Conservation (phyloP, 2,329 filamentous ascomycete species). For the Tolypocladium capitatum region DNA sequence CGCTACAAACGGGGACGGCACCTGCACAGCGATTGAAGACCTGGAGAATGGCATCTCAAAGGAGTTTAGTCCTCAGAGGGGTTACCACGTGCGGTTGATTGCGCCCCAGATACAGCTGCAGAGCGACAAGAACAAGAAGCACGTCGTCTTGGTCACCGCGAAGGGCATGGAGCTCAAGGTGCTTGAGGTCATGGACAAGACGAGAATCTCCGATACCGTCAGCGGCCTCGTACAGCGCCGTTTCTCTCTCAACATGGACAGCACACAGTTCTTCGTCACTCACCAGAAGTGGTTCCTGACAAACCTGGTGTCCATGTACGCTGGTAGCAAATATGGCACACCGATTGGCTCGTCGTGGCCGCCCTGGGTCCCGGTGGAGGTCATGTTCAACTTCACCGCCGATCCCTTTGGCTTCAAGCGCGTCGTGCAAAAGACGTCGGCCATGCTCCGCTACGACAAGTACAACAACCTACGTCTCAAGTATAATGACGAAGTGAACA, state of each 20-base stretch:
- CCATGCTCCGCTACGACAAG: slow-evolving; percentile 89
- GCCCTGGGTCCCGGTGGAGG: slow-evolving; percentile 95
- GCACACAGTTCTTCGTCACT: slow-evolving; percentile 94
- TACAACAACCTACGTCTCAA: slow-evolving; percentile 95
- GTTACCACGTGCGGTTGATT: slow-evolving; percentile 88
- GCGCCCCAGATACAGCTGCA: slow-evolving; percentile 96
- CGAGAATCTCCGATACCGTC: slow-evolving; percentile 79
- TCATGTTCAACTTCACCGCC: slow-evolving; percentile 91
- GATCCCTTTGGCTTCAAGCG: slow-evolving; percentile 97
- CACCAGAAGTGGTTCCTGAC: slow-evolving; percentile 82
- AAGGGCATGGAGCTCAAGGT: slow-evolving; percentile 98
- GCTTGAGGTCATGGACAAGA: slow-evolving; percentile 95
- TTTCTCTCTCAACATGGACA: slow-evolving; percentile 92
- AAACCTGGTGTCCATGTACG: slow-evolving; percentile 81
- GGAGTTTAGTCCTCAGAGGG: slow-evolving; percentile 83
- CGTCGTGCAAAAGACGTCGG: slow-evolving; percentile 93
- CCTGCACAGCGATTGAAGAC: slow-evolving; percentile 39
- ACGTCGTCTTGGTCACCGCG: slow-evolving; percentile 89
- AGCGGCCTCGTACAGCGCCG: slow-evolving; percentile 90
- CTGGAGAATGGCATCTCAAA: slow-evolving; percentile 65
- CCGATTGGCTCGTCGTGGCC: slow-evolving; percentile 81
- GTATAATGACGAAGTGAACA: slow-evolving; percentile 85
- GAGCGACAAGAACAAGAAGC: slow-evolving; percentile 94
- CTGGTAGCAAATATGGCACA: slow-evolving; percentile 83
- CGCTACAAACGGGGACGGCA: slow-evolving; percentile 17